Evolutionary conservation across 176 grass and related monocot genomes (phyloP).

Genomic region (Metroxylon sagu): DNA sequence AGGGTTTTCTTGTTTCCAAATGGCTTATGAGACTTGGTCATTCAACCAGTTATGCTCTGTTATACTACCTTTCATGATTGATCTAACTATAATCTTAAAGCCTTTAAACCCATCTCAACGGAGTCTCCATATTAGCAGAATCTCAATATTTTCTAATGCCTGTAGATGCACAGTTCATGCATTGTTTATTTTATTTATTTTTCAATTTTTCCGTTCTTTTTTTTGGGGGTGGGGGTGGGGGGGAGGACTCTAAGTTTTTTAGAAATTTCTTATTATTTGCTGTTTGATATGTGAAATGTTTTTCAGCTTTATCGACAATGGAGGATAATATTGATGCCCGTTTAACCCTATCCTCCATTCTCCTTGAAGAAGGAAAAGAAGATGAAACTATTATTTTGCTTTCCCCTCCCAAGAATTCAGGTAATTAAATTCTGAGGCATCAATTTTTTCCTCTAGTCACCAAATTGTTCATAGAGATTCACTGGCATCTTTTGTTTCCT

Average conservation of each 20-base stretch:
- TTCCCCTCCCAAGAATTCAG: constrained; percentile 51
- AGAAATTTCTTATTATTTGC: constrained; percentile 3
- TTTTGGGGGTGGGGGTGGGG: too few species aligned
- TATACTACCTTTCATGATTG: too few species aligned
- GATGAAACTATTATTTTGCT: constrained; percentile 64
- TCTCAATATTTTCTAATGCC: too few species aligned
- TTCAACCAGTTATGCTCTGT: too few species aligned
- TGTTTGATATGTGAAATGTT: constrained; percentile 18
- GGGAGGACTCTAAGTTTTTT: background rate
- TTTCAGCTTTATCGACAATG: constrained; percentile 57
- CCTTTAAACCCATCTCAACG: too few species aligned
- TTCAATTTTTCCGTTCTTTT: too few species aligned
- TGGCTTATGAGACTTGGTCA: too few species aligned
- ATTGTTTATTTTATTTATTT: too few species aligned
- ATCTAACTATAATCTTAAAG: too few species aligned
- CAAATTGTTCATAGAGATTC: background rate
- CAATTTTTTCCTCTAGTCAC: background rate
- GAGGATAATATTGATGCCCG: constrained; percentile 56
- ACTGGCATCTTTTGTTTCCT: background rate
- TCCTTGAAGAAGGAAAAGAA: constrained; percentile 53
- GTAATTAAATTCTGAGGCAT: constrained; percentile 17
- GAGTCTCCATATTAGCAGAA: too few species aligned
- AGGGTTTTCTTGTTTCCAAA: too few species aligned
- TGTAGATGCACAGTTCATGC: too few species aligned
- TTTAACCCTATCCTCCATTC: constrained; percentile 55